Evolutionary conservation across 1,139 yeast species (phyloP), one percentile per base, ranked within the genome.

Genomic region (Geotrichum candidum): DNA sequence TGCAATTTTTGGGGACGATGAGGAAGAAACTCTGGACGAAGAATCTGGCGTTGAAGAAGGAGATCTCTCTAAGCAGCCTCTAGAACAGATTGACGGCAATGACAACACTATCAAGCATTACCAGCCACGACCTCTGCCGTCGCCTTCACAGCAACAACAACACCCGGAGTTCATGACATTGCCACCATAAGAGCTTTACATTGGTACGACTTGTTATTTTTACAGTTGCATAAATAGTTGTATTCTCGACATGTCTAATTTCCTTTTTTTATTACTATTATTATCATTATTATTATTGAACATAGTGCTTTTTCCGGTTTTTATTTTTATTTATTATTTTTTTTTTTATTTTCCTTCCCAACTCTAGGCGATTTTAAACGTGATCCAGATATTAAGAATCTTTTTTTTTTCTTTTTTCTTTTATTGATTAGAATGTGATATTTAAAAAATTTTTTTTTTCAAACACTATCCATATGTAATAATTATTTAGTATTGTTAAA

Each of bases 1-100:
- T 33, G 82, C 84, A 67, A 81, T 89, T 15, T 89, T 88, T 69
- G 86, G 84, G 63, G 78, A 79, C 41, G 82, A 56, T 3, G 62
- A 53, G 18, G 53, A 35, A 6, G 29, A 54, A 23, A 33, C 41
- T 2, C n/a, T 48, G 52, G 52, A 6, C n/a, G 45, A 38, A 15
- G 18, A 15, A 5, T 38, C n/a, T 15, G 18, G n/a, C 45, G 6
- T 38, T 13, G 45, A 38, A 38, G n/a, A 38, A 5, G 2, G 3
- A 13, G n/a, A 15, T 6, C n/a, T n/a, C 13, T 5, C n/a, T 5
- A 13, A 11, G 3, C n/a, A 38, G 18, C n/a, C 45, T 13, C 45
- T 3, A 38, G 45, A 38, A 13, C 18, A 15, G 4, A 15, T 13
- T 11, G 18, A 15, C 4, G n/a, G 4, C n/a, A 38, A 38, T 13